Conservation (phyloP, 1,139 yeast genomes). For the Nakaseomyces kungkrabaensis region DNA sequence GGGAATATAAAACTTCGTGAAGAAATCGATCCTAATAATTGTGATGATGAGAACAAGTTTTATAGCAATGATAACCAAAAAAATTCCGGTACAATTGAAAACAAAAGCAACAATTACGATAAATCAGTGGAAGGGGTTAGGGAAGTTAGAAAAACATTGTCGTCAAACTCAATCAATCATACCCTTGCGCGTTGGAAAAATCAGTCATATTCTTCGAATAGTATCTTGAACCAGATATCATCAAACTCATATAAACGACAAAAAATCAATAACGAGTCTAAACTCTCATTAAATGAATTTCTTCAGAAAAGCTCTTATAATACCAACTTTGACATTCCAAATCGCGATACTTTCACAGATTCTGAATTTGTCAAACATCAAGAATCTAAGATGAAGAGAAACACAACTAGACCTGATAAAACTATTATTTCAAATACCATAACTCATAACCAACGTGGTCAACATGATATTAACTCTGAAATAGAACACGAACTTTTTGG, state of each 20-base stretch:
- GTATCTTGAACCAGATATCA: neutral
- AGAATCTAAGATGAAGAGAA: neutral
- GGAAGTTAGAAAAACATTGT: neutral
- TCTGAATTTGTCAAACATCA: neutral
- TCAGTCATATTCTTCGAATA: neutral
- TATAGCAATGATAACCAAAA: neutral
- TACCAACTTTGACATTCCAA: neutral
- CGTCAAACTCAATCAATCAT: neutral
- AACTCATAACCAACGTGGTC: neutral
- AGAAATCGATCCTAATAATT: neutral
- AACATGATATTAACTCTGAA: neutral
- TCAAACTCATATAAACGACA: neutral
- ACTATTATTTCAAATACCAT: neutral
- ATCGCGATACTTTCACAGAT: neutral
- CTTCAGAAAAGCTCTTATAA: neutral
- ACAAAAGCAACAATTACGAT: neutral
- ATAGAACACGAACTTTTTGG: neutral
- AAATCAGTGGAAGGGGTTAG: neutral
- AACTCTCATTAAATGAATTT: neutral
- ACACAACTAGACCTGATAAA: neutral
- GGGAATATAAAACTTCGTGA: slow-evolving; percentile 2
- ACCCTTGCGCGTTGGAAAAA: neutral
- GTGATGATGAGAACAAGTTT: neutral
- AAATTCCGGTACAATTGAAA: neutral
- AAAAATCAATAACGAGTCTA: neutral